A percentile compares a stretch with the other conserved stretches of the same genome.
phyloP scores from a whole-genome alignment of 352 stramenopile genomes.

The Blastocystis sp. region DNA sequence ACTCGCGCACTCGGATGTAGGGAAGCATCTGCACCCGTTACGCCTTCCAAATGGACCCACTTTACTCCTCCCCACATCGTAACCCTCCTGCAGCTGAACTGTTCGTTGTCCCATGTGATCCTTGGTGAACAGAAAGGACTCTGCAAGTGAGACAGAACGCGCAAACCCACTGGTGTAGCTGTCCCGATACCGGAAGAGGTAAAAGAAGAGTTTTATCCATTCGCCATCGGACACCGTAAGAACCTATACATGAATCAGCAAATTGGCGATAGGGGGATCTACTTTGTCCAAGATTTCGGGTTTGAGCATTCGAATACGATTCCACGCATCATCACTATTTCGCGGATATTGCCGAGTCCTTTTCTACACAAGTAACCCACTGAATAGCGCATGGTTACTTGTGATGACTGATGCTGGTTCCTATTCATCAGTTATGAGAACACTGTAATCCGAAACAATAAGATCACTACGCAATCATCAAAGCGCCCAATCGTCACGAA shows the following conservation, averaged over 20 bases:
- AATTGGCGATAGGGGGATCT: background rate
- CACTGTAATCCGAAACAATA: background rate
- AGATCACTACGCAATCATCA: background rate
- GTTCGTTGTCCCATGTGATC: background rate
- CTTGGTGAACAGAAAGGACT: slow-evolving; percentile 5
- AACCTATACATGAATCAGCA: slow-evolving; percentile 6
- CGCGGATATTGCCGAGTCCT: background rate
- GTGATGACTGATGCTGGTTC: background rate
- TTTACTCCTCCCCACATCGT: background rate
- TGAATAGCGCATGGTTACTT: background rate
- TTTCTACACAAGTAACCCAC: background rate
- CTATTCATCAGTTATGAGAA: slow-evolving; percentile 11
- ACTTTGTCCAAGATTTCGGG: slow-evolving; percentile 34
- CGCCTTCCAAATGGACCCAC: background rate
- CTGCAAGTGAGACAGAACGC: background rate
- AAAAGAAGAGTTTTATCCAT: slow-evolving; percentile 25
- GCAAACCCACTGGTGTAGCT: background rate
- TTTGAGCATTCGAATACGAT: slow-evolving; percentile 6
- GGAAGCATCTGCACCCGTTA: background rate
- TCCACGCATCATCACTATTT: slow-evolving; percentile 23
- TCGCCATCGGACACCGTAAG: slow-evolving; percentile 8
- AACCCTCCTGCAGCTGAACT: background rate
- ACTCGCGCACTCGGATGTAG: slow-evolving; percentile 19
- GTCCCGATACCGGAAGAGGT: background rate
- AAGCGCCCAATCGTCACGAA: background rate